Base-by-base conservation (phyloP, 2,329 filamentous ascomycete species). In the Pseudogymnoascus pannorum region DNA sequence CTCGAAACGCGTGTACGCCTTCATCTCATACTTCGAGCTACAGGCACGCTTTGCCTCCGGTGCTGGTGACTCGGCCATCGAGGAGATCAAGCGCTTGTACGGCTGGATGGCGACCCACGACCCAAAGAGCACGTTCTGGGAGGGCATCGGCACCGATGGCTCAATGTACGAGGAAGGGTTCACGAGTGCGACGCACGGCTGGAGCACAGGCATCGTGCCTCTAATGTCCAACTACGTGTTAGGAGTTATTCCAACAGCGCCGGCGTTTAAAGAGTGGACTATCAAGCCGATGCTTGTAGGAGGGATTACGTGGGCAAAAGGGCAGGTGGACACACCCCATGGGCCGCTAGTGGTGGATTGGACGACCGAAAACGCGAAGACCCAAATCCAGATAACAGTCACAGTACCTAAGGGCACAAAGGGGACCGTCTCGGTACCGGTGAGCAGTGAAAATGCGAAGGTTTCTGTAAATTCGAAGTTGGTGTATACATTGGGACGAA, bases 21-120 rank as follows among this genome's bases (percentile, higher is more conserved):
- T 82, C 64, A 75, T 78, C 16, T 81, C 79, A 1, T 82, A 79
- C 67, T 81, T 82, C 64, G 80, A 82, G 69, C 72, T 79, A 16
- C 73, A 75, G n/a, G 79, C 79, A 11, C 76, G 79, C 8, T 80
- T 82, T 65, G 67, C 66, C 11, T 68, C 70, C 20, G 74, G 72
- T 0, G 61, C 70, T 3, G 69, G 69, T 1, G 66, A 63, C 1
- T 74, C 73, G 5, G 79, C 76, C 0, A 66, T 79, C 0, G 78
- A 81, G 24, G 74, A 80, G 67, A 71, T 81, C 12, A 68, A 73
- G 42, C 71, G 79, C 16, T 69, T 80, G 14, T 81, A 80, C 63
- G 78, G 78, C 3, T 80, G 77, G 75, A 82, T 82, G 79, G 69
- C 75, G 2, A 64, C 65, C 0, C 71, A 76, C 8, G 79, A 82